These are phyloP conservation scores for Colletotrichum agaves DNA, from an alignment of 2,329 filamentous ascomycete species.

Conservation along the genomic window DNA sequence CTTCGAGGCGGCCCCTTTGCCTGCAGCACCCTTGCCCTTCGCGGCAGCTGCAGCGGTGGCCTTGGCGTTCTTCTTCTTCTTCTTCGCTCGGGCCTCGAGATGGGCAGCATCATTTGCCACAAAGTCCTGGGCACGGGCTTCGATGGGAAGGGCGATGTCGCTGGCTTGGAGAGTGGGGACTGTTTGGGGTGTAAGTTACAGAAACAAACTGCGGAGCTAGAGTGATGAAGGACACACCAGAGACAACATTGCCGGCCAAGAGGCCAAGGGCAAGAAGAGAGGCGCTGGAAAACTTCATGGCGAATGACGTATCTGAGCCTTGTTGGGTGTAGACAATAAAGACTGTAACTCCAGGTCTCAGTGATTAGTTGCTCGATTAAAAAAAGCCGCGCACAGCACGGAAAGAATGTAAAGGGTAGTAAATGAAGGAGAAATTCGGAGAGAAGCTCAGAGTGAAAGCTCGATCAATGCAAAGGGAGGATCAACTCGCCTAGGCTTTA, in stretches of 20 bases:
- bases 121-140: constrained; percentile 12
- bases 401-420: constrained; percentile 14
- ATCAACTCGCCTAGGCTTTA: neutral
- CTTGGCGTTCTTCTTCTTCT: constrained; percentile 10
- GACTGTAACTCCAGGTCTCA: constrained; percentile 32
- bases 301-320: neutral
- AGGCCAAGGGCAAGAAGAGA: constrained; percentile 24
- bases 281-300: constrained; percentile 32
- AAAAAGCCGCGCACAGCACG: constrained; percentile 35
- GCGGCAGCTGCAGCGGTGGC: neutral
- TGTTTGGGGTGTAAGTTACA: neutral
- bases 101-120: constrained; percentile 15
- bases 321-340: neutral
- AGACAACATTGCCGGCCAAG: constrained; percentile 29
- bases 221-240: neutral
- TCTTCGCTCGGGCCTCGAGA: constrained; percentile 18
- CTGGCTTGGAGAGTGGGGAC: constrained; percentile 10
- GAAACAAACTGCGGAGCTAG: neutral
- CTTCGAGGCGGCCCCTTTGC: neutral
- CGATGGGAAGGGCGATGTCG: constrained; percentile 18
- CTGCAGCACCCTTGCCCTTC: constrained; percentile 2
- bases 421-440: neutral
- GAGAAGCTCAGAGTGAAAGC: neutral
- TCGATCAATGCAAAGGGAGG: rapidly evolving
- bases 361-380: constrained; percentile 4